Conservation (phyloP, 768 basidiomycete genomes). For the Lepiota venenata region DNA sequence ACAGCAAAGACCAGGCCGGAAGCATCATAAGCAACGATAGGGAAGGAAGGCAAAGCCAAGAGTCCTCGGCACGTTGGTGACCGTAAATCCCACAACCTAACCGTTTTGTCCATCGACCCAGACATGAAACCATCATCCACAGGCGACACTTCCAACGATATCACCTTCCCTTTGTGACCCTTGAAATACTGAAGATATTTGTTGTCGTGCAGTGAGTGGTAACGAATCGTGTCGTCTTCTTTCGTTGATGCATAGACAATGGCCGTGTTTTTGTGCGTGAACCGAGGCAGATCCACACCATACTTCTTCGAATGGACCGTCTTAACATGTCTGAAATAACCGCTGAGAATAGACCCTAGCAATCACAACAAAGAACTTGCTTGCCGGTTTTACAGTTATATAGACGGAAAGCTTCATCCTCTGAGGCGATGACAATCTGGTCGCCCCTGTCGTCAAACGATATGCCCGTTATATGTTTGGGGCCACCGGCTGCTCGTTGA, state of each 20-base stretch:
- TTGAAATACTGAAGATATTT: constrained; percentile 95
- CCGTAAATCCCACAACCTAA: constrained; percentile 94
- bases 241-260: constrained; percentile 93
- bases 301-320: constrained; percentile 93
- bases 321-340: constrained; percentile 58
- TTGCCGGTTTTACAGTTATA: constrained; percentile 91
- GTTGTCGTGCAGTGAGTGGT: constrained; percentile 95
- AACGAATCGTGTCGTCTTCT: constrained; percentile 91
- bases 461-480: constrained; percentile 81
- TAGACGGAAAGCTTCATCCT: constrained; percentile 90
- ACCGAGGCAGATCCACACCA: constrained; percentile 90
- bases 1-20: constrained; percentile 85
- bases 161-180: constrained; percentile 87
- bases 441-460: constrained; percentile 92
- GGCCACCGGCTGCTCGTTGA: constrained; percentile 40
- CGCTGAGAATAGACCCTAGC: constrained; percentile 18
- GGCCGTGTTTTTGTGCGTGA: constrained; percentile 86
- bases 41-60: constrained; percentile 67
- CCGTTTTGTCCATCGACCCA: constrained; percentile 89
- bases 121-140: constrained; percentile 96
- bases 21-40: constrained; percentile 82
- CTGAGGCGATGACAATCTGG: constrained; percentile 77
- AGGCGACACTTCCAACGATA: constrained; percentile 89
- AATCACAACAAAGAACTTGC: constrained; percentile 54
- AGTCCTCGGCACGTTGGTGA: constrained; percentile 74